A percentile compares a stretch with the other conserved stretches of the same genome.
Conservation (phyloP, 495 filamentous ascomycete genomes). For the Talaromyces stipitatus region DNA sequence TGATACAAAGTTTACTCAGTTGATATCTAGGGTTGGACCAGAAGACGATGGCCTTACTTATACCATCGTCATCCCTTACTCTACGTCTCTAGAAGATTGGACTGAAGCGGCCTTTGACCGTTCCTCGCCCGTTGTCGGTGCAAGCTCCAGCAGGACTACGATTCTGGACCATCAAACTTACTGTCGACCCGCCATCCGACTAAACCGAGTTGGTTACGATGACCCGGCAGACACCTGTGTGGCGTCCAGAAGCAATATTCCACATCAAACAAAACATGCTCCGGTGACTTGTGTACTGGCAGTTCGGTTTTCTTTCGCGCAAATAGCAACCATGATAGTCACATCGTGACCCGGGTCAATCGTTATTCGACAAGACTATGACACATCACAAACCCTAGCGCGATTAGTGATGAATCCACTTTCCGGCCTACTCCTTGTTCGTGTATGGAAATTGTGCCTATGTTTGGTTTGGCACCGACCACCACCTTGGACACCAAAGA, state of each 20-base stretch:
- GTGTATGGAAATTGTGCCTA: slow-evolving; percentile 20
- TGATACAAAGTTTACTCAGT: neutral
- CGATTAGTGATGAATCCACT: neutral
- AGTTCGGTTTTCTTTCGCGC: neutral
- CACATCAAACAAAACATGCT: neutral
- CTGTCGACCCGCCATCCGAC: neutral
- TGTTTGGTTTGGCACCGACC: slow-evolving; percentile 23
- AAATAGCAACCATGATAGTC: neutral
- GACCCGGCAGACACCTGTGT: neutral
- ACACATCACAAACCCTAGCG: neutral
- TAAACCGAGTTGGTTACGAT: neutral
- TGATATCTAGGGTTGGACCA: neutral
- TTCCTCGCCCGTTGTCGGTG: neutral
- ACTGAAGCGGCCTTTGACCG: neutral
- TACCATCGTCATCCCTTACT: neutral
- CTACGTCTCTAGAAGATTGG: neutral
- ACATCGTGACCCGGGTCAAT: neutral
- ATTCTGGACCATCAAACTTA: neutral
- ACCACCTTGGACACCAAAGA: neutral
- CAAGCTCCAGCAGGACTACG: neutral
- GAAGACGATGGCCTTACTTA: neutral
- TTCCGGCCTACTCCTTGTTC: neutral
- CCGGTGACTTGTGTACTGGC: neutral
- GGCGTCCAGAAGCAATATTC: neutral
- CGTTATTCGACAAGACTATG: neutral